Evolutionary conservation across 768 basidiomycete genomes (phyloP), one percentile per base, ranked within the genome.

Genomic region (Boletus sp.): DNA sequence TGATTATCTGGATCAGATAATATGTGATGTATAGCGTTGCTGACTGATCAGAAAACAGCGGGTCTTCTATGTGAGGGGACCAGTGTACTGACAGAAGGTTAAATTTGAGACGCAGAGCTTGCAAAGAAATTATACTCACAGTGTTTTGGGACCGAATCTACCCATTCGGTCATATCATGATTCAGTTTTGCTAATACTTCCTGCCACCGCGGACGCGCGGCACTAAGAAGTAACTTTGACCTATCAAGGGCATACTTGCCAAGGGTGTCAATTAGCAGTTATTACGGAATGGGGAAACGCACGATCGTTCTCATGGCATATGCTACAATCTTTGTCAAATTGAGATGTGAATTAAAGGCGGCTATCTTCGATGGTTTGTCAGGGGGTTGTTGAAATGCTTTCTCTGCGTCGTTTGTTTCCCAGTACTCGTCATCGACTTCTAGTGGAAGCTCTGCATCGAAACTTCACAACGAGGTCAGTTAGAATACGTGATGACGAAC

Each of bases 361-460:
- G 85, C 67, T 36, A 90, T 72, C 47, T 71, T 73, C 28, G 84
- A 81, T 17, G 87, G 84, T 56, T 82, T 77, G 11, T 75, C 80
- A 12, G 73, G 66, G 10, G 90, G 92, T 62, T 93, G 92, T 57
- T 80, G 79, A 72, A 90, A 92, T 30, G 80, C 78, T 29, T 71
- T 67, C 10, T 74, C 69, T 12, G 81, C 76, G 54, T 78, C 78
- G 52, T 71, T 75, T 17, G 71, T 73, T 58, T 84, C 80, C 91
- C 90, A 94, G 66, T 84, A 92, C 59, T 86, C 83, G 63, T 89
- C 87, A 61, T 95, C 90, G 14, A 93, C 86, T 69, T 92, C 90
- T 12, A 90, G 78, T 40, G 90, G 90, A 35, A 90, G 74, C 46
- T 92, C 92, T 29, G 88, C 75, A 67, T 95, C 93, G 67, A 91